phyloP scores from a whole-genome alignment of 331 rosid species.

The Pyracantha coccinea region DNA sequence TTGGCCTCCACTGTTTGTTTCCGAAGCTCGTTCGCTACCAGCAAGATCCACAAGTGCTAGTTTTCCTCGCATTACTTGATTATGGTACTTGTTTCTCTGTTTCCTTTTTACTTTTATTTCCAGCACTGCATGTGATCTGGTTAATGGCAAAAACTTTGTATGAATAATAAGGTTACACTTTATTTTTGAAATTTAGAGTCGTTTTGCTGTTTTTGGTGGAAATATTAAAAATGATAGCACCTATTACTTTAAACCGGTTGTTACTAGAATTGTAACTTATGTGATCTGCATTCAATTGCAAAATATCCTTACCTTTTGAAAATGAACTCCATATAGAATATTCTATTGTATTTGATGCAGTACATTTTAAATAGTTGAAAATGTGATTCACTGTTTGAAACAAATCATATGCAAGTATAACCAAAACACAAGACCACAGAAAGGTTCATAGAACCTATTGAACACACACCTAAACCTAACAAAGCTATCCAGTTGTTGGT shows the following conservation, averaged over 20 bases:
- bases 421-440: neutral
- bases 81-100: constrained; percentile 42
- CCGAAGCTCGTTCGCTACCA: constrained; percentile 58
- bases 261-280: neutral
- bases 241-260: neutral
- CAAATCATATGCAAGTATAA: neutral
- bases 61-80: constrained; percentile 54
- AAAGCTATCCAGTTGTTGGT: neutral
- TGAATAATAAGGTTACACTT: neutral
- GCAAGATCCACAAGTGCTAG: constrained; percentile 73
- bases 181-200: neutral
- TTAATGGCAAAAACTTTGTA: neutral
- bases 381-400: neutral
- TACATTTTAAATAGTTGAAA: neutral
- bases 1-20: constrained; percentile 50
- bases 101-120: constrained; percentile 54
- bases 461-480: neutral
- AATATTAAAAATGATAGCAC: neutral
- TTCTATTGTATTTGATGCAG: neutral
- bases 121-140: constrained; percentile 62
- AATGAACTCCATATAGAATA: neutral
- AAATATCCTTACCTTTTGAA: neutral
- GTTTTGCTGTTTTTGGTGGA: neutral
- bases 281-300: neutral
- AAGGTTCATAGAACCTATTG: neutral